Evolutionary conservation across 805 yeast species (phyloP), one percentile per base, ranked within the genome.

Genomic region (Danielia oregonensis): DNA sequence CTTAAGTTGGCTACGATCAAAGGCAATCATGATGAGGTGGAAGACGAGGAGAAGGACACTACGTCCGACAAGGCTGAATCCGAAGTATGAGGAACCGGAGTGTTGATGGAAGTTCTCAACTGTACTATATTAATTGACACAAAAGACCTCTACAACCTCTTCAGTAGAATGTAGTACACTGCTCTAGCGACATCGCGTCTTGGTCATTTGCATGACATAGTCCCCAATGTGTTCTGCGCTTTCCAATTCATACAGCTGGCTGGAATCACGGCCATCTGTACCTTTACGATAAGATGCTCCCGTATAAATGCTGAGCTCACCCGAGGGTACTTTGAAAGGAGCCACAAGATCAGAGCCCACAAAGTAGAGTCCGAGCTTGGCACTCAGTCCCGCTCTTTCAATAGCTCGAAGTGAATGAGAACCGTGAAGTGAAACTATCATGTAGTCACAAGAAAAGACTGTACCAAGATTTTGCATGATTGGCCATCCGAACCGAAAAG

Each of bases 141-240:
- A n/a, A n/a, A n/a, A n/a, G n/a, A n/a, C n/a, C n/a, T n/a, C n/a
- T n/a, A n/a, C n/a, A n/a, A n/a, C n/a, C n/a, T n/a, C n/a, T n/a
- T n/a, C n/a, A n/a, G n/a, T n/a, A n/a, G n/a, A n/a, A n/a, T n/a
- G n/a, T n/a, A n/a, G n/a, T n/a, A n/a, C n/a, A n/a, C n/a, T n/a
- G n/a, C n/a, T n/a, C n/a, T n/a, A n/a, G n/a, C n/a, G n/a, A n/a
- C n/a, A n/a, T 27, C 51, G 37, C 12, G 39, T 28, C 27, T 35
- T 39, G 26, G 42, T 30, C 56, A 59, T 49, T 15, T 49, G 46
- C 12, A 31, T 31, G 5, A 57, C 48, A 26, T 49, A 48, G n/a
- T 39, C 40, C 2, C 46, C 49, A 32, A 57, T 33, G 22, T 57
- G 58, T 12, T 41, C 52, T 12, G 48, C 40, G 7, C 44, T 41